Evolutionary conservation across 148 eudicot genomes (phyloP).

Genomic region (Simmondsia chinensis): DNA sequence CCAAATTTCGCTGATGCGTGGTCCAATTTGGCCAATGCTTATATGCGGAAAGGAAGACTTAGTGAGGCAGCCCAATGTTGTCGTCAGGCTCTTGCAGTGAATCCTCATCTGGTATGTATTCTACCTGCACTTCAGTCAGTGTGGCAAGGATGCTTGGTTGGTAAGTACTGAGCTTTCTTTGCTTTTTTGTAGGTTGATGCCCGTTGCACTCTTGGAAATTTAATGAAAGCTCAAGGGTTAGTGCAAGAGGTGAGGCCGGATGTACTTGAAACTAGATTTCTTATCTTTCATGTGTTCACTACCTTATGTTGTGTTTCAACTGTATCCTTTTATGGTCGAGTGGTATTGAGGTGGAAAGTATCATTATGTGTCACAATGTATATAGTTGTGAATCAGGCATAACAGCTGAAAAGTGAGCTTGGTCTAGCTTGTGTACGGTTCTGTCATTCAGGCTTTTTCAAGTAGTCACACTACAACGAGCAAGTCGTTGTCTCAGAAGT

Average conservation of each 20-base stretch:
- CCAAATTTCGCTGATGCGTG: constrained; percentile 98
- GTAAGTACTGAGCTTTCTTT: background rate
- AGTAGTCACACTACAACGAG: too few relatives aligned
- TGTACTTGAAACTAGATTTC: background rate
- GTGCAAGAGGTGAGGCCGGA: constrained; percentile 61
- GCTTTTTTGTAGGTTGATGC: constrained; percentile 69
- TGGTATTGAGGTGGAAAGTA: too few relatives aligned
- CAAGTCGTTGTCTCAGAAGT: too few relatives aligned
- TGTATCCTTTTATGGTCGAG: too few relatives aligned
- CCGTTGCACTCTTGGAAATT: constrained; percentile 85
- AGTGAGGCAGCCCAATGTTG: constrained; percentile 87
- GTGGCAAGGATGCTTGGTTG: too few relatives aligned
- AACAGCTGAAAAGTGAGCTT: too few relatives aligned
- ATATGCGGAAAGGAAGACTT: constrained; percentile 80
- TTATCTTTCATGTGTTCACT: background rate
- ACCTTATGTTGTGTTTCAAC: too few relatives aligned
- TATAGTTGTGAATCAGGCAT: too few relatives aligned
- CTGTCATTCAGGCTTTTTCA: too few relatives aligned
- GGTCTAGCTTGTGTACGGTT: too few relatives aligned
- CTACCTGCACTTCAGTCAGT: too few relatives aligned
- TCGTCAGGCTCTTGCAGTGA: constrained; percentile 83
- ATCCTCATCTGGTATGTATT: constrained; percentile 61
- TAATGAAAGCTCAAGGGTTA: constrained; percentile 91
- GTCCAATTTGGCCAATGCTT: constrained; percentile 95
- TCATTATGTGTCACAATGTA: too few relatives aligned